Evolutionary conservation across 768 basidiomycete genomes (phyloP).

Genomic region (Russula virescens): DNA sequence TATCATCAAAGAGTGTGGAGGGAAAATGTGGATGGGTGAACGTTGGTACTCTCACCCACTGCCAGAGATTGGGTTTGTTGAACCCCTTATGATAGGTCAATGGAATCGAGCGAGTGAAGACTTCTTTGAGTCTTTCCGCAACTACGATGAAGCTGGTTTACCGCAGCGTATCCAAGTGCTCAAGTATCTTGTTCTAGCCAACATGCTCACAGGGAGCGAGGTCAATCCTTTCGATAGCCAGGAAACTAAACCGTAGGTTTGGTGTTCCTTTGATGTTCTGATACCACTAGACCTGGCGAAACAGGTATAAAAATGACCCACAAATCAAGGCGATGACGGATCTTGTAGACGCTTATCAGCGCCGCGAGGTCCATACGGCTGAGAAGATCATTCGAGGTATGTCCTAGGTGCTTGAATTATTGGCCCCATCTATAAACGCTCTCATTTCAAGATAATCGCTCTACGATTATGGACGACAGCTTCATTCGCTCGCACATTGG

Average conservation of each 20-base stretch:
- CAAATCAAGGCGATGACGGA: conserved; percentile 99
- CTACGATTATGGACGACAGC: conserved; percentile 92
- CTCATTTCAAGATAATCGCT: conserved; percentile 63
- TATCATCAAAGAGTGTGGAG: conserved; percentile 97
- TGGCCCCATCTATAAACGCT: conserved; percentile 1
- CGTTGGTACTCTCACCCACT: conserved; percentile 42
- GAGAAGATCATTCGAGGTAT: conserved; percentile 89
- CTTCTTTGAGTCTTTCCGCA: conserved; percentile 98
- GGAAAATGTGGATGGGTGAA: conserved; percentile 99
- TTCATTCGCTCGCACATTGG: conserved; percentile 97
- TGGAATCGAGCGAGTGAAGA: conserved; percentile 97
- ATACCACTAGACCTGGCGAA: not conserved
- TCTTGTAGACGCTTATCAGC: conserved; percentile 93
- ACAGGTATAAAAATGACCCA: conserved; percentile 88
- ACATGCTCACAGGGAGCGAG: conserved; percentile 97
- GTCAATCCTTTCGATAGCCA: conserved; percentile 99
- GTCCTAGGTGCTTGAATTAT: not conserved
- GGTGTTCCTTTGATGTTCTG: not conserved
- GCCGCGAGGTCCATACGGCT: conserved; percentile 93
- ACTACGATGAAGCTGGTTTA: conserved; percentile 97
- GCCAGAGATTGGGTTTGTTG: not conserved
- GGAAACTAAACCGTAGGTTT: conserved; percentile 93
- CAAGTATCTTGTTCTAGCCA: conserved; percentile 95
- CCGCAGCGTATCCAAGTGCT: conserved; percentile 96
- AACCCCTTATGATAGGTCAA: conserved; percentile 53